These are phyloP conservation scores for Amanita thiersii DNA, from an alignment of 768 basidiomycete species.

Conservation along the genomic window DNA sequence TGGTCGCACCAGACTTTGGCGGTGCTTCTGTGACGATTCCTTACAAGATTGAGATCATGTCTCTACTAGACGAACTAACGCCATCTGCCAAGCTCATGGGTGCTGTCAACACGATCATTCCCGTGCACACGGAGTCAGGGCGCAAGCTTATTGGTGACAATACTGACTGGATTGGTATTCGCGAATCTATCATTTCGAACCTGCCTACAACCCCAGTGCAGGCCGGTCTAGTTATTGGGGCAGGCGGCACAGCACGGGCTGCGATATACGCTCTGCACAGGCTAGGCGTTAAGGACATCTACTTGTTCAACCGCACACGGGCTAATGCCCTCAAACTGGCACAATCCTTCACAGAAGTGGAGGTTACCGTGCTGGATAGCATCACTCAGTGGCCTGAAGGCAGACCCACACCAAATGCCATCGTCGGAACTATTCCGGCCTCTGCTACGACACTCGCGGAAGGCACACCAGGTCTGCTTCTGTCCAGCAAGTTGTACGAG, in stretches of 20 bases:
- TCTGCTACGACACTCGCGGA: conserved; percentile 37
- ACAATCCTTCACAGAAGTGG: conserved; percentile 54
- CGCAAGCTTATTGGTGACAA: conserved; percentile 81
- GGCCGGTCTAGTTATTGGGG: conserved; percentile 82
- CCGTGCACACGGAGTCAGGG: conserved; percentile 29
- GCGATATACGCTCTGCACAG: conserved; percentile 83
- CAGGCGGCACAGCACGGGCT: conserved; percentile 91
- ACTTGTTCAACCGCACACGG: conserved; percentile 81
- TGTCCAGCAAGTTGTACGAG: conserved; percentile 52
- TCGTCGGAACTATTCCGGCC: conserved; percentile 87
- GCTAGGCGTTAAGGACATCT: conserved; percentile 62
- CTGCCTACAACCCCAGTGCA: conserved; percentile 29
- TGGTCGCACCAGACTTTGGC: conserved; percentile 71
- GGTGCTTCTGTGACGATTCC: conserved; percentile 98
- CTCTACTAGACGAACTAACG: conserved; percentile 71
- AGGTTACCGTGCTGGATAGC: conserved; percentile 50
- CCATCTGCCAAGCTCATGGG: conserved; percentile 81
- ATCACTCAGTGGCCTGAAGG: conserved; percentile 45
- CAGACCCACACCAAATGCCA: conserved; percentile 50
- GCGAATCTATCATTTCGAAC: conserved; percentile 38
- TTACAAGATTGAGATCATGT: conserved; percentile 85
- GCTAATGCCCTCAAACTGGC: conserved; percentile 67
- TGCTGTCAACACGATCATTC: conserved; percentile 91
- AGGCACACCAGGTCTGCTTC: conserved; percentile 27
- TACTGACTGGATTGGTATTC: conserved; percentile 93